Base-by-base conservation (phyloP, 768 basidiomycete genomes). In the Lactarius tabidus region DNA sequence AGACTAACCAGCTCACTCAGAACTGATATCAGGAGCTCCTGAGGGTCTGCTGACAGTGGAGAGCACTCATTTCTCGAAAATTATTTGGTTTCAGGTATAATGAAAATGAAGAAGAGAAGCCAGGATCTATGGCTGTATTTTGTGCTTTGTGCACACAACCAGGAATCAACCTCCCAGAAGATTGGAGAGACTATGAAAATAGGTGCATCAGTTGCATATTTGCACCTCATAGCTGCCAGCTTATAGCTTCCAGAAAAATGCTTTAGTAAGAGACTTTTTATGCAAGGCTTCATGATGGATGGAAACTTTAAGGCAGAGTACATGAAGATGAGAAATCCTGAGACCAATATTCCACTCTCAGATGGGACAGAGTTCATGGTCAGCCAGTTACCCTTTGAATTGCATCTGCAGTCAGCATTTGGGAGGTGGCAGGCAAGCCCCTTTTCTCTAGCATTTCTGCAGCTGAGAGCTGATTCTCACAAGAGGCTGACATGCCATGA, bases 401-500 rank as follows among this genome's bases (percentile, higher is more conserved):
- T 8, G n/a, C 59, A 59, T 51, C 31, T 59, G n/a, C 48, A 59
- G 33, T 51, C 35, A 3, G 57, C 57, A 43, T 17, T 14, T 2
- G 57, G 41, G 28, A 57, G 56, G 56, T 8, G 17, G 36, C 38
- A 57, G 56, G 38, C 39, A n/a, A 28, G 38, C 2, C 10, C 26
- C 39, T 28, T 29, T 6, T 39, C 20, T 17, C 12, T n/a, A n/a
- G n/a, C n/a, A n/a, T n/a, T n/a, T n/a, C n/a, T n/a, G n/a, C n/a
- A n/a, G n/a, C n/a, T n/a, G n/a, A n/a, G n/a, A n/a, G n/a, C n/a
- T n/a, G n/a, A 14, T 6, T 12, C 20, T 39, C 7, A 15, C 20
- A 20, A 58, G 57, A 58, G 20, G 15, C n/a, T n/a, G n/a, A n/a
- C n/a, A n/a, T n/a, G n/a, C 29, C 57, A 58, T 58, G 57, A 58